Evolutionary conservation across 352 stramenopile genomes (phyloP).

Genomic region (Pythium vanterpoolii): DNA sequence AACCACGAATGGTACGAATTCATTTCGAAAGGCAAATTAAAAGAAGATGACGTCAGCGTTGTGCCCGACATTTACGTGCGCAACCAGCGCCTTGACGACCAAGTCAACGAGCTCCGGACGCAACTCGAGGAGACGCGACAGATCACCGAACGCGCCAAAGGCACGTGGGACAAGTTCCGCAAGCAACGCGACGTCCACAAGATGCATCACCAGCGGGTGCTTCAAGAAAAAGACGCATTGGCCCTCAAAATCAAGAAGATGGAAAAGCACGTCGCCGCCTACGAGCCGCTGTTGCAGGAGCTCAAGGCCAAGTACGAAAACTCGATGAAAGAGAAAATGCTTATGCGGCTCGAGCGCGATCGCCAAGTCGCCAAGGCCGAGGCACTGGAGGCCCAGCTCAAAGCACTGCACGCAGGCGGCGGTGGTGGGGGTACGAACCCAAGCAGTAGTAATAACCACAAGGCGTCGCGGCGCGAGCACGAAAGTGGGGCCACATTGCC

Average conservation of each 20-base stretch:
- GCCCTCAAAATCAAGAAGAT: constrained; percentile 89
- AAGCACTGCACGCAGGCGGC: constrained; percentile 25
- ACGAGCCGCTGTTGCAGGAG: constrained; percentile 92
- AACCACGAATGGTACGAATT: constrained; percentile 97
- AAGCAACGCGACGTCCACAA: constrained; percentile 94
- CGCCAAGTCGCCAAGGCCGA: constrained; percentile 86
- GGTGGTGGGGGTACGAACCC: constrained; percentile 3
- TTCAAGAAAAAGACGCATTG: constrained; percentile 95
- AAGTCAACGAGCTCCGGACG: constrained; percentile 78
- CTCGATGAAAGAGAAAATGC: constrained; percentile 97
- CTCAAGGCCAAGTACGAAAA: constrained; percentile 93
- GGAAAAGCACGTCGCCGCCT: constrained; percentile 88
- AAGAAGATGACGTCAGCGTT: constrained; percentile 83
- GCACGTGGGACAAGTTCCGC: constrained; percentile 95
- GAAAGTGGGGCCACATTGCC: constrained; percentile 5
- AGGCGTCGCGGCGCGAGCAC: constrained; percentile 12
- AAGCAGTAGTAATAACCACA: no score
- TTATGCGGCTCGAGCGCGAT: constrained; percentile 93
- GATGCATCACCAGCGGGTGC: constrained; percentile 94
- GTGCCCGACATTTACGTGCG: constrained; percentile 94
- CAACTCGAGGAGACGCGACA: constrained; percentile 88
- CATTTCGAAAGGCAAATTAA: constrained; percentile 89
- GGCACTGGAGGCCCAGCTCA: constrained; percentile 87
- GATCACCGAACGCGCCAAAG: constrained; percentile 88
- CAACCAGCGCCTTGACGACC: constrained; percentile 91